These are phyloP conservation scores for Wickerhamiella allomyrinae DNA, from an alignment of 805 yeast genomes.

Conservation along the genomic window DNA sequence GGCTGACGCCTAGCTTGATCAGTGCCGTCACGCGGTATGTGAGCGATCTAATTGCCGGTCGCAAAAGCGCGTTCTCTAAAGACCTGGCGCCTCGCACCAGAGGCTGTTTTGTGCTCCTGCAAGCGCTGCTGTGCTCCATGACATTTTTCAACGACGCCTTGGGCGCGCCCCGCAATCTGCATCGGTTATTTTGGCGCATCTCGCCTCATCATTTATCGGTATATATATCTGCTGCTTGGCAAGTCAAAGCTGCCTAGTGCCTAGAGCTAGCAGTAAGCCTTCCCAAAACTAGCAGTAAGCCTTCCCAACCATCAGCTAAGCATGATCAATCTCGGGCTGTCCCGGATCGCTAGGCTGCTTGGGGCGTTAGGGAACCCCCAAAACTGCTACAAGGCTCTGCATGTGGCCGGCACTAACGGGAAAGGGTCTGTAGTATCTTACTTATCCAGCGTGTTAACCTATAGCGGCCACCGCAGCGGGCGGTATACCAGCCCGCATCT, in stretches of 20 bases:
- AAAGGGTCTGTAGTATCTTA: constrained; percentile 89
- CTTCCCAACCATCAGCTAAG: background rate
- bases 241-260: too few relatives aligned
- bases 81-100: background rate
- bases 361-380: constrained; percentile 56
- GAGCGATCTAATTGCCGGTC: background rate
- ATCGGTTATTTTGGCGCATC: background rate
- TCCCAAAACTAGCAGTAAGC: too few relatives aligned
- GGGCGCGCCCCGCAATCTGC: background rate
- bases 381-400: constrained; percentile 47
- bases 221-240: background rate
- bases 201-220: background rate
- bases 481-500: constrained; percentile 85
- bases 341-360: constrained; percentile 35
- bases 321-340: constrained; percentile 45
- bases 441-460: constrained; percentile 46
- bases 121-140: background rate
- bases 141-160: background rate
- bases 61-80: background rate
- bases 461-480: constrained; percentile 42
- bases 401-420: constrained; percentile 93
- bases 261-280: too few relatives aligned
- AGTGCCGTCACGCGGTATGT: background rate
- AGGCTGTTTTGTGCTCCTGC: background rate
- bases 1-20: background rate